Evolutionary conservation across 495 filamentous ascomycete species (phyloP), one percentile per base, ranked within the genome.

Genomic region (Lasiosphaeria miniovina): DNA sequence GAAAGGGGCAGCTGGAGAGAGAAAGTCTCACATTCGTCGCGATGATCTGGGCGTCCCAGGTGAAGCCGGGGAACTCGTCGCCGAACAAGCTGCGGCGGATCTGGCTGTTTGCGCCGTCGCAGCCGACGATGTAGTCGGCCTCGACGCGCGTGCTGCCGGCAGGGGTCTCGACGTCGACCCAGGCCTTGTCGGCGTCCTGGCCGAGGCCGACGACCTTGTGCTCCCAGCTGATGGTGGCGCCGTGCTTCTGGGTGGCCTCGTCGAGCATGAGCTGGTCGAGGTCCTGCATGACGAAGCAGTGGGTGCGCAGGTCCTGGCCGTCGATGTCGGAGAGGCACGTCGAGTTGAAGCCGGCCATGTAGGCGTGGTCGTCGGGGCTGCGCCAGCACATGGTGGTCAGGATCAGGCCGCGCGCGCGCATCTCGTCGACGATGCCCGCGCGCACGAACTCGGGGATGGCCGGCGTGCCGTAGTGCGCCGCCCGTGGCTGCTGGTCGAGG

Each of bases 51-150:
- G 70, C 71, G 41, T 84, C 73, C 74, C 82, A 77, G 1, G 84
- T 88, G 60, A 83, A 80, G 0, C 84, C 85, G 0, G 82, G 82
- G 62, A 80, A 86, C 40, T 80, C 72, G n/a, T 81, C 73, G 5
- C 84, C 83, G 68, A 86, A 87, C 11, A 87, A 59, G 1, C 76
- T 74, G 57, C 74, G 76, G 33, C 83, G 71, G 10, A 86, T 75
- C 4, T 71, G 72, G 61, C 82, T 86, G 46, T 75, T 80, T 0
- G 82, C 84, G 6, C 84, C 84, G 66, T 87, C 84, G 60, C 82
- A 84, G 0, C 84, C 84, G 17, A 84, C 62, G 3, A 87, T 60
- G 60, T 82, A 87, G 66, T 86, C 83, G 34, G 74, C 82, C 41
- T 74, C 74, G n/a, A 80, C 54, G 51, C 66, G 67, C 61, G 70